Percentiles rank a stretch among this genome's conserved stretches.
phyloP scores from a whole-genome alignment of 1,284 basidiomycete genomes.

The Ustilago hordei region DNA sequence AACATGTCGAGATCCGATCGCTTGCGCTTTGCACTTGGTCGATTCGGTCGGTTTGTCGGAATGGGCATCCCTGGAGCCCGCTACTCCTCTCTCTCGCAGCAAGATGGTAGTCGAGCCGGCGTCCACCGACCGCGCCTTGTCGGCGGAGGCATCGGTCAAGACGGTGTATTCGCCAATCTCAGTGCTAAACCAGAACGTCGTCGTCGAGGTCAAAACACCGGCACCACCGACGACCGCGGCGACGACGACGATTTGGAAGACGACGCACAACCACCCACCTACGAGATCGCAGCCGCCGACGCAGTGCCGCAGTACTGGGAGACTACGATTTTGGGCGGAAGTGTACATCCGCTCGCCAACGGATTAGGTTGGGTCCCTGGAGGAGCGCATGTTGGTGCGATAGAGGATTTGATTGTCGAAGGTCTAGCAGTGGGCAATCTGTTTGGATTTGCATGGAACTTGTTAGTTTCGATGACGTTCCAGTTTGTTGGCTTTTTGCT shows the following conservation, averaged over 20 bases:
- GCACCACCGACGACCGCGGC: constrained; percentile 72
- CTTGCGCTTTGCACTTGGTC: constrained; percentile 54
- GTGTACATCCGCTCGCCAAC: constrained; percentile 72
- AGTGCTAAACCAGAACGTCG: constrained; percentile 82
- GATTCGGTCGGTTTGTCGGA: constrained; percentile 65
- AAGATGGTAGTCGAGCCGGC: constrained; percentile 30
- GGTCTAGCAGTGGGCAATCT: constrained; percentile 74
- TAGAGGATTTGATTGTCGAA: constrained; percentile 74
- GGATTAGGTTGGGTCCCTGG: constrained; percentile 68
- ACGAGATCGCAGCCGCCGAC: constrained; percentile 88
- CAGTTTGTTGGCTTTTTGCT: constrained; percentile 79
- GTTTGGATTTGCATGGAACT: constrained; percentile 82
- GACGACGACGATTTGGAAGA: constrained; percentile 75
- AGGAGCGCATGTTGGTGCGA: constrained; percentile 59
- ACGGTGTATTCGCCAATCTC: constrained; percentile 96
- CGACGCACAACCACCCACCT: constrained; percentile 77
- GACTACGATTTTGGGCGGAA: constrained; percentile 80
- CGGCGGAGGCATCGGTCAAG: constrained; percentile 86
- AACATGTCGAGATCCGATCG: constrained; percentile 43
- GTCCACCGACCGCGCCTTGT: constrained; percentile 45
- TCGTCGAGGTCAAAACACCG: constrained; percentile 31
- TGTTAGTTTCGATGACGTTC: constrained; percentile 93
- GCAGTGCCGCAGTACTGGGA: constrained; percentile 97
- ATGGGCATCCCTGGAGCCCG: constrained; percentile 67
- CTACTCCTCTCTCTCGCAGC: constrained; percentile 49